Conservation (phyloP, 805 yeast genomes). For the Saturnispora dispora region DNA sequence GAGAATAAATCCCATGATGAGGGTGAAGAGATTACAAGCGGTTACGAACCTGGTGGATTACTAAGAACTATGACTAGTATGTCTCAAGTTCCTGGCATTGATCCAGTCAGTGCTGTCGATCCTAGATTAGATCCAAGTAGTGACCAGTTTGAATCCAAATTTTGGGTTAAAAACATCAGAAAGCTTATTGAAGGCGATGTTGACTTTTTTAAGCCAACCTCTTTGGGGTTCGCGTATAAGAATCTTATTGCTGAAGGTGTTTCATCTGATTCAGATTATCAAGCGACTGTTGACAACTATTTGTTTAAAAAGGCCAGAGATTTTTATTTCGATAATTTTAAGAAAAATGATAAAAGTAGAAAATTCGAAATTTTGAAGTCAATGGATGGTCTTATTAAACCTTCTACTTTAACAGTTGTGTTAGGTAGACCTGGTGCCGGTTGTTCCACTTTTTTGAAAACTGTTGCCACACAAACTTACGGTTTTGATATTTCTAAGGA, state of each 20-base stretch:
- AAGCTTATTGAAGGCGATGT: constrained; percentile 44
- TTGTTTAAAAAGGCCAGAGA: constrained; percentile 29
- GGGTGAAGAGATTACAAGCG: neutral
- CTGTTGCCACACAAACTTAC: constrained; percentile 49
- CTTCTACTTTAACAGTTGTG: constrained; percentile 63
- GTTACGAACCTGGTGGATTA: constrained; percentile 13
- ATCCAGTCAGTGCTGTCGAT: constrained; percentile 29
- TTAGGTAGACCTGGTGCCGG: constrained; percentile 83
- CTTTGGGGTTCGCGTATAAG: constrained; percentile 51
- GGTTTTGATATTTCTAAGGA: constrained; percentile 44
- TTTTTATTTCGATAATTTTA: constrained; percentile 19
- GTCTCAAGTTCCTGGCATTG: constrained; percentile 43
- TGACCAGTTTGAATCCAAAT: constrained; percentile 49
- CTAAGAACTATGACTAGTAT: constrained; percentile 36
- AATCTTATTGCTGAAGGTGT: constrained; percentile 54
- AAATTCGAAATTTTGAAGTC: constrained; percentile 49
- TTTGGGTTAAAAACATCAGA: constrained; percentile 60
- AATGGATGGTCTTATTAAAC: constrained; percentile 53
- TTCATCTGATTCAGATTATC: constrained; percentile 61
- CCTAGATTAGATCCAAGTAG: constrained; percentile 50
- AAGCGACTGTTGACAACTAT: constrained; percentile 44
- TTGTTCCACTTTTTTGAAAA: constrained; percentile 57
- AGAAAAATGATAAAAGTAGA: constrained; percentile 23
- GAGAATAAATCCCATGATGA: constrained; percentile 9
- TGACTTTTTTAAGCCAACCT: constrained; percentile 53